Evolutionary conservation across 768 basidiomycete species (phyloP).

Genomic region (Artomyces pyxidatus): DNA sequence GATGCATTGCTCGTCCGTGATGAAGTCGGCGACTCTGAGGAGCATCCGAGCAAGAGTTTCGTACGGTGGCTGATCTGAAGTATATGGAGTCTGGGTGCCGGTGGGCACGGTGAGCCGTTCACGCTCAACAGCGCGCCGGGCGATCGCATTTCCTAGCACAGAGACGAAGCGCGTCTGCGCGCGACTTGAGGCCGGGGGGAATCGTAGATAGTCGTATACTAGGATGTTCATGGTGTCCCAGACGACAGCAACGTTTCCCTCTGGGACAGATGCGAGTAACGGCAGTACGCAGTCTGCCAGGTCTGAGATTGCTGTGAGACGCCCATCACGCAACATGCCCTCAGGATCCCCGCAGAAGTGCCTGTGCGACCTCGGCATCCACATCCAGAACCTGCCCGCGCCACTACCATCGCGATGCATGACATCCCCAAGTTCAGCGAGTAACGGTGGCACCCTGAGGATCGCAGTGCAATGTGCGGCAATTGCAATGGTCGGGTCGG

Average conservation of each 20-base stretch:
- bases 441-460: neutral
- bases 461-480: neutral
- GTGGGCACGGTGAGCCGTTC: neutral
- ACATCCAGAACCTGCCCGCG: neutral
- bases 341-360: neutral
- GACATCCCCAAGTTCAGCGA: neutral
- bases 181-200: neutral
- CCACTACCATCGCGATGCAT: neutral
- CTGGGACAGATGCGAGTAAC: neutral
- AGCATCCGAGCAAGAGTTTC: neutral
- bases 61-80: neutral
- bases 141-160: neutral
- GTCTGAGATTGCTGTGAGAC: neutral
- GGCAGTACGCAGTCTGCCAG: neutral
- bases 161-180: neutral
- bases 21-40: neutral
- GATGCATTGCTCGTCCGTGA: neutral
- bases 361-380: neutral
- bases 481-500: neutral
- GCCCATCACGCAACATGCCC: neutral
- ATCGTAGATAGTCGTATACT: neutral
- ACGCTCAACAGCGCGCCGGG: neutral
- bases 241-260: neutral
- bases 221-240: neutral
- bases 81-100: neutral